A percentile compares a stretch with the other conserved stretches of the same genome.
phyloP scores from a whole-genome alignment of 495 filamentous ascomycete genomes.

The Neurospora sp. region DNA sequence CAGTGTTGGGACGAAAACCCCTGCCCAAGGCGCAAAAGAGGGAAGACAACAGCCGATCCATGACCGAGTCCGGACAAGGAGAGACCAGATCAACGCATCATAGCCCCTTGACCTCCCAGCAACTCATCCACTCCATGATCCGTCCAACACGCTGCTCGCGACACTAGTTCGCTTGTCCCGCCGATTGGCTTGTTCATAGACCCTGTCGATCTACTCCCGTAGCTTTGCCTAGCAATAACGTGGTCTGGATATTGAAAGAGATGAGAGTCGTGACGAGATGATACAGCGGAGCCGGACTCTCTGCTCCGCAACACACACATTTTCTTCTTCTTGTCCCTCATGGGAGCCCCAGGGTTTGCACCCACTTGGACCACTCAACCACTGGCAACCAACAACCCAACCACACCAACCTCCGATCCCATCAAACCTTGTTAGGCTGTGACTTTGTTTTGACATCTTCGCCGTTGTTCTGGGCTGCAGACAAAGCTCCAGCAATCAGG shows the following conservation, averaged over 20 bases:
- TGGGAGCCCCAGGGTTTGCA: background rate
- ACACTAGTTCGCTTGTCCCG: background rate
- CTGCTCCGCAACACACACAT: background rate
- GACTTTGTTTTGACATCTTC: background rate
- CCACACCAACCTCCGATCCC: background rate
- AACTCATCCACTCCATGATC: background rate
- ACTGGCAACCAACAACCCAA: background rate
- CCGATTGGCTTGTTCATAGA: background rate
- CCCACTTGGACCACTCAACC: background rate
- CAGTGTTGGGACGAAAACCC: background rate
- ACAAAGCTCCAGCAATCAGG: background rate
- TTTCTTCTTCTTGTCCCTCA: background rate
- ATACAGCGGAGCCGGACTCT: background rate
- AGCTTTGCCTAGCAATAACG: background rate
- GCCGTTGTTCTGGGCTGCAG: background rate
- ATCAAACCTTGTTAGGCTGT: background rate
- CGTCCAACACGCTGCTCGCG: background rate
- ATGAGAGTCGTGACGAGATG: background rate
- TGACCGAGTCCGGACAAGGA: background rate
- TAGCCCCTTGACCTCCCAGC: background rate
- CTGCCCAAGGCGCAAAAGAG: background rate
- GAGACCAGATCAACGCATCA: background rate
- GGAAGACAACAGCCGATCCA: background rate
- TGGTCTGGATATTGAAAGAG: background rate
- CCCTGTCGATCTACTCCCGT: background rate